These are phyloP conservation scores for Eucalyptus polyanthemos DNA, from an alignment of 345 rosid genomes.

Conservation along the genomic window DNA sequence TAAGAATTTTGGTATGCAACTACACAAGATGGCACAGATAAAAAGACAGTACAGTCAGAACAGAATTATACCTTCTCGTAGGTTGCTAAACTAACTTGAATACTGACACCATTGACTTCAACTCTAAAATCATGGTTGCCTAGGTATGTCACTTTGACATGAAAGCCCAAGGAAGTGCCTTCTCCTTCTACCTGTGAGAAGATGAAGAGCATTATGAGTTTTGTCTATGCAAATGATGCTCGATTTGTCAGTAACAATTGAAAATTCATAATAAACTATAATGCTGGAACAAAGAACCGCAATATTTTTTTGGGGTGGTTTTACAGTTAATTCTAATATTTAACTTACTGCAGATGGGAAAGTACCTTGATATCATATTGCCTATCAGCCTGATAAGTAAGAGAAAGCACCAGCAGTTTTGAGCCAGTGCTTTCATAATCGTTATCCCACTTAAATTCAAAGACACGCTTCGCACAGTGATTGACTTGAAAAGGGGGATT, in stretches of 20 bases:
- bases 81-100: conserved; percentile 40
- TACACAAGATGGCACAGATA: neutral
- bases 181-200: conserved; percentile 39
- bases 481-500: conserved; percentile 79
- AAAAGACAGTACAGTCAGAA: neutral
- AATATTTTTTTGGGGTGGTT: neutral
- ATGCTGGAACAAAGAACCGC: neutral
- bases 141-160: conserved; percentile 38
- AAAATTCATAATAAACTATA: neutral
- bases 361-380: conserved; percentile 58
- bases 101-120: conserved; percentile 48
- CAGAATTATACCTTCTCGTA: conserved; percentile 41
- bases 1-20: neutral
- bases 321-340: neutral
- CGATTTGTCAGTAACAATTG: neutral
- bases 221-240: neutral
- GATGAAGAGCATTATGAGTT: neutral
- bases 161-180: conserved; percentile 8
- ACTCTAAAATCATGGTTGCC: conserved; percentile 43
- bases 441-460: conserved; percentile 73
- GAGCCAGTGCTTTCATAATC: conserved; percentile 35
- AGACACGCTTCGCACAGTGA: conserved; percentile 36
- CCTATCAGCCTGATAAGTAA: conserved; percentile 48
- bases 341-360: neutral
- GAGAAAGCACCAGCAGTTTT: conserved; percentile 21